Evolutionary conservation across 441 rosid genomes (phyloP).

Genomic region (Populus hybrid): DNA sequence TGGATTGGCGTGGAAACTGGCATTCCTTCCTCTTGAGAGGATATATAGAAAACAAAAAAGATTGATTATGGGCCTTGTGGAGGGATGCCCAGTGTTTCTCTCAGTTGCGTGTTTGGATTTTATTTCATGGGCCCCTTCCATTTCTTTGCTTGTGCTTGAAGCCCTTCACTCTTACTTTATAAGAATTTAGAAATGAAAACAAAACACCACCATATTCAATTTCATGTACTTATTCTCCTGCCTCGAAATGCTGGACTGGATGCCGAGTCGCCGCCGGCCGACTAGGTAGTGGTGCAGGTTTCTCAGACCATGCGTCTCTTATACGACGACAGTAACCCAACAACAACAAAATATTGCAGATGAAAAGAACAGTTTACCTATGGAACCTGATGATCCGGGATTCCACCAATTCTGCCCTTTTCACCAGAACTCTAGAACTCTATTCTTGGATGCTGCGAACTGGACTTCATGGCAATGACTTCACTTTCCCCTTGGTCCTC

Average conservation of each 20-base stretch:
- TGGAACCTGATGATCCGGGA: conserved; percentile 30
- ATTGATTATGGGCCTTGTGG: too few species aligned
- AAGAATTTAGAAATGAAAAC: not conserved
- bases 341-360: not conserved
- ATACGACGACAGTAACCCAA: not conserved
- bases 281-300: not conserved
- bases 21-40: too few species aligned
- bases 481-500: conserved; percentile 26
- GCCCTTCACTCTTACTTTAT: too few species aligned
- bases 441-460: conserved; percentile 13
- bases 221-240: not conserved
- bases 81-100: too few species aligned
- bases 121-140: too few species aligned
- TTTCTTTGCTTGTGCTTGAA: too few species aligned
- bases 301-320: not conserved
- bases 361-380: conserved; percentile 11
- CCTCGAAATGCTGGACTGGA: not conserved
- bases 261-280: not conserved
- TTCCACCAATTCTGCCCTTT: conserved; percentile 15
- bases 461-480: conserved; percentile 23
- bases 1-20: too few species aligned
- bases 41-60: too few species aligned
- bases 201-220: not conserved
- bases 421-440: not conserved
- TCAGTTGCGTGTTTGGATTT: too few species aligned